Evolutionary conservation across 805 yeast genomes (phyloP).

Genomic region (Kuraishia floccosa): DNA sequence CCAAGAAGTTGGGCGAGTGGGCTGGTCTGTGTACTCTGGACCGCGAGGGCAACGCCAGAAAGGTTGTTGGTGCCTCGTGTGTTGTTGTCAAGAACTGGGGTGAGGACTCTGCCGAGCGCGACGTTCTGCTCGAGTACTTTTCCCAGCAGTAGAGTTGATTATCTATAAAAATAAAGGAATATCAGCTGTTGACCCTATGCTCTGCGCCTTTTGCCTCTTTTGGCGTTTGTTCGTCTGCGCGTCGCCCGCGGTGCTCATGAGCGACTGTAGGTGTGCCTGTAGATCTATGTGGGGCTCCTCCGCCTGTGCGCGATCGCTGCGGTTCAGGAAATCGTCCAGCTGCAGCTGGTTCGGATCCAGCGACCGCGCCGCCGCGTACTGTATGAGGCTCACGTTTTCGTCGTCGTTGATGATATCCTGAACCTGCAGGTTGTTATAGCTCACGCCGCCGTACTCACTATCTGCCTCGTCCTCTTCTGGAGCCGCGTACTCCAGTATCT

Average conservation of each 20-base stretch:
- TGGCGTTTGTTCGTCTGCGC: background rate
- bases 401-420: slow-evolving; percentile 20
- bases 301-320: no score
- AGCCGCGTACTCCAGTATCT: slow-evolving; percentile 5
- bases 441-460: slow-evolving; percentile 8
- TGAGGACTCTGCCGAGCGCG: slow-evolving; percentile 97
- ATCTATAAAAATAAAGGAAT: no score
- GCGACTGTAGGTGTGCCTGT: background rate
- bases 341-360: slow-evolving; percentile 5
- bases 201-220: background rate
- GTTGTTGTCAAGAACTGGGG: slow-evolving; percentile 99
- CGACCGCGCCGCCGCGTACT: no score
- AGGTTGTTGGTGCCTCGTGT: slow-evolving; percentile 99
- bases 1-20: slow-evolving; percentile 99
- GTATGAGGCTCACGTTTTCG: slow-evolving; percentile 15
- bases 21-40: slow-evolving; percentile 99
- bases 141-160: slow-evolving; percentile 55
- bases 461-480: slow-evolving; percentile 1
- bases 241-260: background rate
- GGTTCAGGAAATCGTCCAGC: slow-evolving; percentile 15
- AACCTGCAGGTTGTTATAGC: slow-evolving; percentile 14
- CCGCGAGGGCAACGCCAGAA: slow-evolving; percentile 99
- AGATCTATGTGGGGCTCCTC: background rate
- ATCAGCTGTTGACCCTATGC: no score
- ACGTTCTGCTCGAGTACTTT: slow-evolving; percentile 92